Percentiles rank a stretch among this genome's conserved stretches.
Evolutionary conservation across 768 basidiomycete genomes (phyloP).

Genomic region (Leccinellum rugosiceps): DNA sequence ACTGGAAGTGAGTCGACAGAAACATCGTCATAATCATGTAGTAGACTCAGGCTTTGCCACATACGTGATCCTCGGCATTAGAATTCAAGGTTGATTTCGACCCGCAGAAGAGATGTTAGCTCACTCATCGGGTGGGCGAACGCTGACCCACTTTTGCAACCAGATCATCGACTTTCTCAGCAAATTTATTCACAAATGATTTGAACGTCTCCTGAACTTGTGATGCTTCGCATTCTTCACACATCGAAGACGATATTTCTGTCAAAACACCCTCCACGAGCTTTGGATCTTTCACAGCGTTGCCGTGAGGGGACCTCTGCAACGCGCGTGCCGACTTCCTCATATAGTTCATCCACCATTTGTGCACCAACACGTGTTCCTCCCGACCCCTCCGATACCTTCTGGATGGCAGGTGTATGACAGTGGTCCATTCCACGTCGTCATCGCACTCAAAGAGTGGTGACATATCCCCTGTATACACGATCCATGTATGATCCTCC

Average conservation of each 20-base stretch:
- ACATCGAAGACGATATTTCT: slow-evolving; percentile 4
- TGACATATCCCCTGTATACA: too few relatives aligned
- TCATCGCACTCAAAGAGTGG: not conserved
- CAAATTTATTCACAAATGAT: slow-evolving; percentile 10
- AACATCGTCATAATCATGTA: too few relatives aligned
- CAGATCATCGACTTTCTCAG: slow-evolving; percentile 1
- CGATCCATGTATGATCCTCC: slow-evolving; percentile 12
- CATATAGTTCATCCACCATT: slow-evolving; percentile 17
- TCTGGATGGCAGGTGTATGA: slow-evolving; percentile 1
- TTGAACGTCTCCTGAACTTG: not conserved
- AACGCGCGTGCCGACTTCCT: slow-evolving; percentile 6
- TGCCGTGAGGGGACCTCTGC: not conserved
- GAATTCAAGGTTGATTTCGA: slow-evolving; percentile 8
- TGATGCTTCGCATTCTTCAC: not conserved
- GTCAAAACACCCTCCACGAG: not conserved
- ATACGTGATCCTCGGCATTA: not conserved
- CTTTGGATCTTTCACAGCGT: not conserved
- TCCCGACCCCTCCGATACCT: slow-evolving; percentile 1
- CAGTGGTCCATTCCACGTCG: not conserved
- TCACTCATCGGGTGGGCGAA: not conserved
- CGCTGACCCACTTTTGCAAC: slow-evolving; percentile 6
- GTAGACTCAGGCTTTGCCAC: too few relatives aligned
- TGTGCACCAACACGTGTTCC: not conserved
- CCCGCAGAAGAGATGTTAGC: not conserved
- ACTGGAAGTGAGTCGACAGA: too few relatives aligned